phyloP scores from a whole-genome alignment of 805 yeast species.

The Naumovozyma dairenensis region DNA sequence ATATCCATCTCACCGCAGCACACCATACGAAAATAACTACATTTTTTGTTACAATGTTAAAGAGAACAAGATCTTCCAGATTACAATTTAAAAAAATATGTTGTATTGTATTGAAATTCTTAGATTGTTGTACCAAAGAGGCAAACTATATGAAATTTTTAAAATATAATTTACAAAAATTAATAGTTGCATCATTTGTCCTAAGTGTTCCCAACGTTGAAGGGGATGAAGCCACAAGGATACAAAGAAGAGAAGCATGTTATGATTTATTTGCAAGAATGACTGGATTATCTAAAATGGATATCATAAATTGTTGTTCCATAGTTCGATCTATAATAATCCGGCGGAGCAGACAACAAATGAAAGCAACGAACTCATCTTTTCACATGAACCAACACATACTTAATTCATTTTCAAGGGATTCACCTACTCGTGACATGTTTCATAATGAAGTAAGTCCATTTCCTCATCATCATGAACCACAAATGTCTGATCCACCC shows the following conservation, averaged over 20 bases:
- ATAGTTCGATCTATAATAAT: constrained; percentile 19
- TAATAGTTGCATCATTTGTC: constrained; percentile 16
- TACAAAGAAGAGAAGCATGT: constrained; percentile 10
- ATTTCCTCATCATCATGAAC: too few relatives aligned
- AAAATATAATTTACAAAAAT: constrained; percentile 13
- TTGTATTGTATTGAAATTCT: constrained; percentile 17
- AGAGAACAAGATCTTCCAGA: constrained; percentile 12
- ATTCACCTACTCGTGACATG: too few relatives aligned
- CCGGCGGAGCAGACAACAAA: constrained; percentile 12
- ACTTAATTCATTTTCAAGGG: too few relatives aligned
- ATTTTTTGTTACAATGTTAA: constrained; percentile 12
- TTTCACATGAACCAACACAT: too few relatives aligned
- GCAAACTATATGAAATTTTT: constrained; percentile 15
- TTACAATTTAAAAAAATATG: constrained; percentile 20
- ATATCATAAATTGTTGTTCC: constrained; percentile 18
- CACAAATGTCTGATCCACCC: too few relatives aligned
- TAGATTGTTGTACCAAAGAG: constrained; percentile 13
- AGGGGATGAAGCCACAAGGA: constrained; percentile 4
- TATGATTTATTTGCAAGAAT: constrained; percentile 11
- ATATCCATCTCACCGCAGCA: not conserved
- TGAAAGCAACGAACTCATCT: too few relatives aligned
- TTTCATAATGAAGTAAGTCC: too few relatives aligned
- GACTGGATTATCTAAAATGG: constrained; percentile 17
- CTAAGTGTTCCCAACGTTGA: constrained; percentile 15
- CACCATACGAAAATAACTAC: constrained; percentile 3